Conservation (phyloP, 495 filamentous ascomycete genomes). For the Saxophila tyrrhenica region DNA sequence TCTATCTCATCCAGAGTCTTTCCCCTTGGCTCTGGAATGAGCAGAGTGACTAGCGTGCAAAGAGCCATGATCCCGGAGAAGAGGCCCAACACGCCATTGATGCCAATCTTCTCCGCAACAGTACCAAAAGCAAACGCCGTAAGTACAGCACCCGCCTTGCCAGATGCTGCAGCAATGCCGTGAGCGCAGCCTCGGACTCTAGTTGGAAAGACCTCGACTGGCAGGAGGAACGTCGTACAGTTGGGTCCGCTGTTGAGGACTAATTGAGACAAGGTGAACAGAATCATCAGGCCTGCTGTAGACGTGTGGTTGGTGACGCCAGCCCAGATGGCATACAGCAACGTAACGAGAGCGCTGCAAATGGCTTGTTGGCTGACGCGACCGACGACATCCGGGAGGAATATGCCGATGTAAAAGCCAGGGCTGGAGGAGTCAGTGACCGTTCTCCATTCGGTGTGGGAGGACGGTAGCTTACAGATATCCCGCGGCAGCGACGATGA, state of each 20-base stretch:
- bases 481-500: conserved; percentile 30
- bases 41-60: not conserved
- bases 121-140: conserved; percentile 8
- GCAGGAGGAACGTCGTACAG: conserved; percentile 24
- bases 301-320: conserved; percentile 25
- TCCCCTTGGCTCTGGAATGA: conserved; percentile 3
- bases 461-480: conserved; percentile 16
- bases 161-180: conserved; percentile 7
- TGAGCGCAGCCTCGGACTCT: conserved; percentile 11
- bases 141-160: conserved; percentile 11
- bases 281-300: conserved; percentile 27
- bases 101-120: conserved; percentile 1
- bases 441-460: no score
- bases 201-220: conserved; percentile 13
- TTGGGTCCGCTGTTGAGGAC: conserved; percentile 28
- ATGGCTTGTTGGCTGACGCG: conserved; percentile 27
- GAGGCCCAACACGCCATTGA: not conserved
- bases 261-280: conserved; percentile 26
- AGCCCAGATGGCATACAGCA: conserved; percentile 30
- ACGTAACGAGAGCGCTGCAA: conserved; percentile 21
- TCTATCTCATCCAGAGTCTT: not conserved
- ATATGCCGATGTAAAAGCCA: conserved; percentile 31
- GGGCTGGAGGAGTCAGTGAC: conserved; percentile 11
- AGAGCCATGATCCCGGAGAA: conserved; percentile 5
- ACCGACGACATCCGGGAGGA: conserved; percentile 28